phyloP scores from a whole-genome alignment of 345 rosid species.

The Firmiana major region DNA sequence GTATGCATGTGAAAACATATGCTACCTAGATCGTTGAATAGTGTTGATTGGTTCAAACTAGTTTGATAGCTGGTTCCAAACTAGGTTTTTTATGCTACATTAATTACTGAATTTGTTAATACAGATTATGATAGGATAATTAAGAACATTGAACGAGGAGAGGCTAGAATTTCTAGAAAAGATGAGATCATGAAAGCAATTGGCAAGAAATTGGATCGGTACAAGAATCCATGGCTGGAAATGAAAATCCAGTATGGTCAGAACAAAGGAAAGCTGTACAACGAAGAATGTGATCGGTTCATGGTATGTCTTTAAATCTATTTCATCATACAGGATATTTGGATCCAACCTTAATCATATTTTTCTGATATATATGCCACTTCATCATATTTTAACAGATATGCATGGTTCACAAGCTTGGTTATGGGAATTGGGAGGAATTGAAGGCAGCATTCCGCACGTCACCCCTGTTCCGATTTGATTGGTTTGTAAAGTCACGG shows the following conservation, averaged over 20 bases:
- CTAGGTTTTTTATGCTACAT: neutral
- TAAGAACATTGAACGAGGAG: slow-evolving; percentile 96
- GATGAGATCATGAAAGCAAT: slow-evolving; percentile 99
- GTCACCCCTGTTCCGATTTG: slow-evolving; percentile 79
- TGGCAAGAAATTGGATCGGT: slow-evolving; percentile 95
- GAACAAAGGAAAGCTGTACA: slow-evolving; percentile 93
- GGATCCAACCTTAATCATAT: slow-evolving; percentile 27
- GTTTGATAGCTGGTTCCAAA: too few relatives aligned
- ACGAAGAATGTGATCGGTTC: slow-evolving; percentile 69
- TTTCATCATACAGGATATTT: neutral
- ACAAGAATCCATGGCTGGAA: slow-evolving; percentile 97
- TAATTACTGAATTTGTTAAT: neutral
- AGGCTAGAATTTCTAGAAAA: slow-evolving; percentile 89
- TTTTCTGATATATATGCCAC: slow-evolving; percentile 17
- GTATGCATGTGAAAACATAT: too few relatives aligned
- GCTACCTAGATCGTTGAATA: too few relatives aligned
- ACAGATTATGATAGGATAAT: slow-evolving; percentile 92
- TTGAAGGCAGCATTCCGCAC: slow-evolving; percentile 87
- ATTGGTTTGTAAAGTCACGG: slow-evolving; percentile 98
- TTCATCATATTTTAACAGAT: slow-evolving; percentile 38
- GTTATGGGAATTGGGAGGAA: slow-evolving; percentile 99
- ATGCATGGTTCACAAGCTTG: slow-evolving; percentile 98
- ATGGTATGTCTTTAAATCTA: neutral
- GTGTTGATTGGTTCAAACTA: too few relatives aligned
- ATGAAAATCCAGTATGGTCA: slow-evolving; percentile 97